Evolutionary conservation across 768 basidiomycete genomes (phyloP).

Genomic region (Agaricus subrufescens): DNA sequence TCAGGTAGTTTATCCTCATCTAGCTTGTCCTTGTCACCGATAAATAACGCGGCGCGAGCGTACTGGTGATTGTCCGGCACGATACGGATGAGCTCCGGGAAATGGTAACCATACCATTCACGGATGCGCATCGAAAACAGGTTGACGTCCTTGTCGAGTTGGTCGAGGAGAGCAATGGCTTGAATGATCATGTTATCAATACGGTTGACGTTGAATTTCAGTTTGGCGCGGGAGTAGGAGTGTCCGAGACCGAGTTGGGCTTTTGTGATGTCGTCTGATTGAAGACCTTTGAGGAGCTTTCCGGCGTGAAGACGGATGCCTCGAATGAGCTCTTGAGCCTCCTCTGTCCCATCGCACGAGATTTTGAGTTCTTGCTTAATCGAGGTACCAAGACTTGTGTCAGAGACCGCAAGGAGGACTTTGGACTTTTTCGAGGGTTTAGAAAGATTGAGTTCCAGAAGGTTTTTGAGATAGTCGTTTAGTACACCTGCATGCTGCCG

Average conservation of each 20-base stretch:
- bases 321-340: conserved; percentile 80
- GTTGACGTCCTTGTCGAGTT: conserved; percentile 99
- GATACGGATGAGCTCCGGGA: conserved; percentile 91
- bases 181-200: conserved; percentile 99
- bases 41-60: conserved; percentile 78
- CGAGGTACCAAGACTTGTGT: conserved; percentile 65
- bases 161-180: conserved; percentile 96
- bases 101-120: conserved; percentile 99
- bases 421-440: conserved; percentile 67
- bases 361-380: conserved; percentile 73
- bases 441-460: conserved; percentile 84
- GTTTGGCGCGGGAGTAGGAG: conserved; percentile 95
- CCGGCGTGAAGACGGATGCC: conserved; percentile 90
- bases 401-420: conserved; percentile 76
- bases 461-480: conserved; percentile 75
- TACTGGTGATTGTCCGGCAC: conserved; percentile 95
- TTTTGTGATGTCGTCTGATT: conserved; percentile 82
- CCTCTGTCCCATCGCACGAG: conserved; percentile 77
- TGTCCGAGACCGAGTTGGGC: conserved; percentile 97
- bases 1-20: conserved; percentile 77
- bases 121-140: conserved; percentile 97
- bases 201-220: conserved; percentile 96
- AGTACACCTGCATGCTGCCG: conserved; percentile 56
- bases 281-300: conserved; percentile 85
- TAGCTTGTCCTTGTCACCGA: conserved; percentile 84